Base-by-base conservation (phyloP, 2,329 filamentous ascomycete species). In the Nemania sp. region DNA sequence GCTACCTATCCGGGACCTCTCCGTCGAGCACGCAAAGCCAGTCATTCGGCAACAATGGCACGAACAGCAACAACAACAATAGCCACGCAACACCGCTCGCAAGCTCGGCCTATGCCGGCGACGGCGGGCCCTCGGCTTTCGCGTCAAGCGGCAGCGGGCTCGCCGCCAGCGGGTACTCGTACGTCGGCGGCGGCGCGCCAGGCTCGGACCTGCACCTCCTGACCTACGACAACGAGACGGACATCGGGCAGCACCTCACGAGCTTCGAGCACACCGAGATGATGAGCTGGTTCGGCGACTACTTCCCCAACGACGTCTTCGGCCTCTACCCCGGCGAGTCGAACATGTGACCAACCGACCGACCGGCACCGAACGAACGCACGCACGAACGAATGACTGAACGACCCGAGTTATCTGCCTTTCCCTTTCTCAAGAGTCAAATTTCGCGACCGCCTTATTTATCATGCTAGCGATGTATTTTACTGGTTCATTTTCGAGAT, bases 21-120 rank as follows among this genome's bases (percentile, higher is more conserved):
- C 81, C 84, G 0, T 76, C 82, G 0, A 82, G 78, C 69, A 79
- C 80, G 1, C 77, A 84, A 68, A 78, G 78, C 7, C 66, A 85
- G 7, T 69, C 70, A 2, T 66, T 68, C 22, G 62, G 59, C 4
- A 60, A 53, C 22, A 60, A 43, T 18, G 53, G 53, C 45, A 43
- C 5, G 11, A 41, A 27, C 38, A 27, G 4, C 47, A 32, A 22
- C 24, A 20, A 10, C 26, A 53, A 53, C 6, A 41, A n/a, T 32
- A 54, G 60, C 35, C n/a, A 11, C 10, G n/a, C 66, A 3, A 63
- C 67, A 11, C 49, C 65, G 15, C 38, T 66, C 8, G 66, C 63
- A 11, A 53, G 64, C 1, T 38, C 57, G 0, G 66, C 55, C 35
- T 73, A 69, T 43, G 62, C 64, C 1, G 62, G 59, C 3, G 75